Base-by-base conservation (phyloP, 805 yeast species). In the Naumovozyma baii region DNA sequence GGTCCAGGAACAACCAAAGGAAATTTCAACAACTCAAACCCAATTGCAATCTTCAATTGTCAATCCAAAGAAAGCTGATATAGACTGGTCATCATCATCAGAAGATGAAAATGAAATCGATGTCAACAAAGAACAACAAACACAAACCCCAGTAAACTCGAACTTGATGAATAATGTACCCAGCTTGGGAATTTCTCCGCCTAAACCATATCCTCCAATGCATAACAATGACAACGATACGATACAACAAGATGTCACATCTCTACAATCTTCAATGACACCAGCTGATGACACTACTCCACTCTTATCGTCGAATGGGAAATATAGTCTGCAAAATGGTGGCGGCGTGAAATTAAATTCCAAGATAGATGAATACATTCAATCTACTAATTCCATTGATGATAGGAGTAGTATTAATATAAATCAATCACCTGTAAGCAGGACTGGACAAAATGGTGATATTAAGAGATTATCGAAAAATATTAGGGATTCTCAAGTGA, bases 21-120 rank as follows among this genome's bases (percentile, higher is more conserved):
- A 22, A 20, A 5, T 18, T 17, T 12, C 10, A 10, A 17, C 28
- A 14, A 19, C 10, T 14, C 12, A 12, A 15, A 13, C 18, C 18
- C 5, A 26, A 4, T 29, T 75, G 17, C 84, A 77, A 46, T 60
- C 82, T 10, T 73, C 83, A 4, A 76, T 80, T 3, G 80, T 90
- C 3, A 76, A 83, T n/a, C 96, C 96, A 0, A 73, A 81, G 19
- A 85, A 83, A 57, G 84, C 95, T 0, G 76, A 80, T 33, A 69
- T 90, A 56, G 79, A 88, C 3, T 92, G 95, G 87, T 81, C 90
- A 13, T 81, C 87, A 39, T 94, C 82, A 48, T 94, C 82, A 45
- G 92, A 81, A 34, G 54, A 47, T 14, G 50, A 39, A 14, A 46
- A 41, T 16, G 40, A 34, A 9, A n/a, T n/a, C n/a, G 36, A 31